Base-by-base conservation (phyloP, 1,139 yeast species). In the Taphrina confusa region DNA sequence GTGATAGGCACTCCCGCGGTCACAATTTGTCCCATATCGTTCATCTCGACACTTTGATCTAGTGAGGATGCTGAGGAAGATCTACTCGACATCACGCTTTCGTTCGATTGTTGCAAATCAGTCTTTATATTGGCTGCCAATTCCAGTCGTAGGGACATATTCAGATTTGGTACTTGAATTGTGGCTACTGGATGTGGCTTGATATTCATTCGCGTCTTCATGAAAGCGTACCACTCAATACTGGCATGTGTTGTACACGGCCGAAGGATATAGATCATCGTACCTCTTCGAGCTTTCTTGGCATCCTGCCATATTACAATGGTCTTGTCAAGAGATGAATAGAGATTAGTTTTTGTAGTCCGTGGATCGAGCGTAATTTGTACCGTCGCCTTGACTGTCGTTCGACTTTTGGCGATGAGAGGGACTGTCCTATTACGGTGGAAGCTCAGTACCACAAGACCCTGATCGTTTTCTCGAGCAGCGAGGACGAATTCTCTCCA, bases 401-500 rank as follows among this genome's bases (percentile, higher is more conserved):
- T 30, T 9, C 33, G 28, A 2, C 68, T 67, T 28, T 66, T 65
- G 27, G 72, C 71, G 4, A 68, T 65, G 25, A 65, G 66, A 27
- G 76, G 71, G n/a, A 79, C 74, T 14, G 75, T 73, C 46, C 81
- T 73, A 1, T 74, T 70, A 28, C 79, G 80, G 70, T 82, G 84
- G 62, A 89, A 80, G 67, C 87, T 91, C 1, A 88, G 65, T 1
- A 76, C 71, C 1, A 87, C 69, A 0, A 90, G 87, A 6, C 73
- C 72, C 1, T 72, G 74, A 0, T 68, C 50, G 58, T 61, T 76
- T 73, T 25, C 80, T 82, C 0, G 86, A 80, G 44, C 81, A 80
- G 92, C 74, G 0, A 85, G 83, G 33, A 81, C 73, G 68, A 82
- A 85, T 69, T 89, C 96, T 62, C 79, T 80, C 92, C 96, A 88